These are phyloP conservation scores for Papiliotrema laurentii DNA, from an alignment of 1,284 basidiomycete genomes.

Conservation along the genomic window DNA sequence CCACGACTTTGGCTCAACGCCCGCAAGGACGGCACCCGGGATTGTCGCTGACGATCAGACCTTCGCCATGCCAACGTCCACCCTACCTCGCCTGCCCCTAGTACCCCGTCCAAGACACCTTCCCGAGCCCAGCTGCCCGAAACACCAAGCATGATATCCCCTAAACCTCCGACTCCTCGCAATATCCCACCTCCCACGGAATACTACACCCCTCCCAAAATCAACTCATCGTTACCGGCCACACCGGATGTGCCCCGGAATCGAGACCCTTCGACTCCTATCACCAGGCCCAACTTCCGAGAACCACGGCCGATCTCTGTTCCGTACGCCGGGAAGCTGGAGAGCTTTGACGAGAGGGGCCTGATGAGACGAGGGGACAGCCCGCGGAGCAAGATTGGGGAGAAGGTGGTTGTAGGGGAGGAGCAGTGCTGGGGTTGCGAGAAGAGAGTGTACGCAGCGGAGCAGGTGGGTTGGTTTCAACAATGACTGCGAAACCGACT, in stretches of 20 bases:
- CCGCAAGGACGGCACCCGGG: no score
- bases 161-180: conserved; percentile 9
- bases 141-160: conserved; percentile 4
- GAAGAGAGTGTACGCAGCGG: conserved; percentile 47
- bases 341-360: conserved; percentile 34
- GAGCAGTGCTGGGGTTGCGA: conserved; percentile 41
- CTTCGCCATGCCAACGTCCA: conserved; percentile 36
- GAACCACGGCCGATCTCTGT: conserved; percentile 27
- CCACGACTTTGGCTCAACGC: no score
- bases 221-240: conserved; percentile 5
- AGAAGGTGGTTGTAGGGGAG: conserved; percentile 24
- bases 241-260: conserved; percentile 15
- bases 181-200: conserved; percentile 22
- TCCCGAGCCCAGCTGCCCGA: conserved; percentile 7
- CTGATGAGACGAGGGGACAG: conserved; percentile 26
- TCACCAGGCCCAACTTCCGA: conserved; percentile 35
- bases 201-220: conserved; percentile 27
- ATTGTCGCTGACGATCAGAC: conserved; percentile 17
- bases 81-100: conserved; percentile 17
- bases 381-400: conserved; percentile 40
- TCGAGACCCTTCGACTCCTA: conserved; percentile 18
- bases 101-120: conserved; percentile 15
- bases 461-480: conserved; percentile 31
- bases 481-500: background rate
- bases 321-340: conserved; percentile 28